Percentiles rank a stretch among this genome's conserved stretches.
These are phyloP conservation scores for Penicillium oxalicum DNA, from an alignment of 2,329 filamentous ascomycete species.

Conservation along the genomic window DNA sequence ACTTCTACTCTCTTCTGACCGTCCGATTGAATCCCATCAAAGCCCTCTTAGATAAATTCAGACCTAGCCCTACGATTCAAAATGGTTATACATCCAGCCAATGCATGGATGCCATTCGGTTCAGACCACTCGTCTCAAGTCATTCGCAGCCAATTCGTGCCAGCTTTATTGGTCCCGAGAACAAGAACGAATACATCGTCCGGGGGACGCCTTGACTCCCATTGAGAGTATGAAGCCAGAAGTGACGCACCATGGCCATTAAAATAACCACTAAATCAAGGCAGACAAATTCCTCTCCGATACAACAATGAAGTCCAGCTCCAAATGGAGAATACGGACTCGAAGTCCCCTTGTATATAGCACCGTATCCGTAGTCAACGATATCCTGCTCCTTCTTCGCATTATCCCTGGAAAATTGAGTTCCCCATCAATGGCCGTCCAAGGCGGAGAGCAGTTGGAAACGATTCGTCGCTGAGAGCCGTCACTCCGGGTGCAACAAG, in stretches of 20 bases:
- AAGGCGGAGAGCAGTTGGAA: no score
- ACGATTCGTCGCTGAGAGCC: slow-evolving; percentile 52
- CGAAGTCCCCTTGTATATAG: slow-evolving; percentile 54
- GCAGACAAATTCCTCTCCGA: slow-evolving; percentile 72
- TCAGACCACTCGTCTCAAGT: no score
- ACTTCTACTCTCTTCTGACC: no score
- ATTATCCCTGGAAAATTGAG: slow-evolving; percentile 56
- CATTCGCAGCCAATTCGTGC: no score
- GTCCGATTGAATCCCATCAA: no score
- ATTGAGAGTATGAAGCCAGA: slow-evolving; percentile 55
- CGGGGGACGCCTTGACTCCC: slow-evolving; percentile 52
- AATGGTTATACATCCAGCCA: no score
- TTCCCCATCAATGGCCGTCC: slow-evolving; percentile 51
- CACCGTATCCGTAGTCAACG: slow-evolving; percentile 57
- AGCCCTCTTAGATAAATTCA: no score
- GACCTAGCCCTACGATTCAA: no score
- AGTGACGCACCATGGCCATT: slow-evolving; percentile 54
- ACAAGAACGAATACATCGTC: slow-evolving; percentile 56
- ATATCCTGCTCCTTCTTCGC: slow-evolving; percentile 42
- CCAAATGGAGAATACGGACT: slow-evolving; percentile 67
- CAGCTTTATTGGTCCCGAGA: not conserved
- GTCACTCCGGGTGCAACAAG: slow-evolving; percentile 74
- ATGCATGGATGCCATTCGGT: no score
- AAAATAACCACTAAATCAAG: slow-evolving; percentile 62
- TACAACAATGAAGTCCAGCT: slow-evolving; percentile 66